phyloP scores from a whole-genome alignment of 2,329 filamentous ascomycete genomes.

The Nakataea oryzae region DNA sequence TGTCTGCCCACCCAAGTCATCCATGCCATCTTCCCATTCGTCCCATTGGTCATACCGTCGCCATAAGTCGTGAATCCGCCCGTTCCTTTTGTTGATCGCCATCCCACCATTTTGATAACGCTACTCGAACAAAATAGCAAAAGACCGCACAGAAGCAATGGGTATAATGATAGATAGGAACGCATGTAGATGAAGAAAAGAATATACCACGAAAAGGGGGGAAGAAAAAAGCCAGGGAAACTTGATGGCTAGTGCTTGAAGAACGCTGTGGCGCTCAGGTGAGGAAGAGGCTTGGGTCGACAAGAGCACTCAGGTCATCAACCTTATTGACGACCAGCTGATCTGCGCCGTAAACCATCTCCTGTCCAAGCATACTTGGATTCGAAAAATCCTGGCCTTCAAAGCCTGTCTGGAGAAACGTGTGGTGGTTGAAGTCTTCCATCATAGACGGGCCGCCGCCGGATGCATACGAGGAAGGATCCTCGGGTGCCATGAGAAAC shows the following conservation, averaged over 20 bases:
- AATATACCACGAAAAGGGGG: not conserved
- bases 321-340: not conserved
- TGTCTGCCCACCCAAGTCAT: not conserved
- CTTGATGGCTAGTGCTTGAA: no score
- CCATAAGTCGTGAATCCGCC: not conserved
- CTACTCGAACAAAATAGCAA: not conserved
- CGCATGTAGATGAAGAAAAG: not conserved
- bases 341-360: not conserved
- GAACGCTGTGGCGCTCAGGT: not conserved
- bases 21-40: not conserved
- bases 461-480: not conserved
- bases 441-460: not conserved
- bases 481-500: not conserved
- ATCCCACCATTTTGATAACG: not conserved
- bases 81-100: not conserved
- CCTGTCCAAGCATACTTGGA: not conserved
- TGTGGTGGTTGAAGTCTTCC: not conserved
- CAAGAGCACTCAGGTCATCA: not conserved
- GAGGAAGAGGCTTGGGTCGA: not conserved
- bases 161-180: not conserved
- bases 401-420: not conserved
- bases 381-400: not conserved
- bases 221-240: not conserved
- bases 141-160: not conserved
- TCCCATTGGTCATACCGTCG: not conserved